Evolutionary conservation across 2,329 filamentous ascomycete genomes (phyloP), one percentile per base, ranked within the genome.

Genomic region (Westerdykella ornata): DNA sequence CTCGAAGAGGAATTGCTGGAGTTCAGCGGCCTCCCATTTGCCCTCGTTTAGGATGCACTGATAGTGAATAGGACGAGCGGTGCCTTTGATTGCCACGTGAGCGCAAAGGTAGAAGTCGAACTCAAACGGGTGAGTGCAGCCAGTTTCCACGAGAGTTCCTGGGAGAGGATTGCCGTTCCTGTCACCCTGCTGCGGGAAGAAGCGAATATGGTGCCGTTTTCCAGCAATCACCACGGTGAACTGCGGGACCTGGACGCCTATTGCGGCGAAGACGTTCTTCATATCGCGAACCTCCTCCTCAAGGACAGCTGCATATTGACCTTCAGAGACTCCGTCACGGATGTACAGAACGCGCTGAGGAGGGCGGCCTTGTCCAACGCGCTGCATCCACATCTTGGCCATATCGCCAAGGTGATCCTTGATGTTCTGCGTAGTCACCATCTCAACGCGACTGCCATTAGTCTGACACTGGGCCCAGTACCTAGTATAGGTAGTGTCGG

Each of bases 151-250:
- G 1, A 98, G 62, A 0, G 86, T 94, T 3, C 92, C 94, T 0
- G 90, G 90, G 0, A 90, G 65, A 1, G 88, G 77, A 57, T 97
- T 98, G 28, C 74, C 77, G 50, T 94, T 94, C 37, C 74, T 75
- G 59, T 98, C 92, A 5, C 69, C 75, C 11, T 71, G 66, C 36
- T 78, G 75, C 0, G 92, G 90, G 71, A 97, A 97, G 63, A 95
- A 88, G 13, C 92, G 85, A 39, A 95, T 81, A 57, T 96, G 90
- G 53, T 98, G 92, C 3, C 92, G 84, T 75, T 98, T 98, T 1
- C 86, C 89, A 1, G 86, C 89, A 35, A 97, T 77, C 31, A 95
- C 79, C 9, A 94, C 88, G 0, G 88, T 88, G 56, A 96, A 82
- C 60, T 85, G 85, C 2, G 85, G 76, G 14, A 56, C 16, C 8